A percentile compares a stretch with the other conserved stretches of the same genome.
Conservation (phyloP, 441 rosid genomes). For the Pelargonium citronellum region DNA sequence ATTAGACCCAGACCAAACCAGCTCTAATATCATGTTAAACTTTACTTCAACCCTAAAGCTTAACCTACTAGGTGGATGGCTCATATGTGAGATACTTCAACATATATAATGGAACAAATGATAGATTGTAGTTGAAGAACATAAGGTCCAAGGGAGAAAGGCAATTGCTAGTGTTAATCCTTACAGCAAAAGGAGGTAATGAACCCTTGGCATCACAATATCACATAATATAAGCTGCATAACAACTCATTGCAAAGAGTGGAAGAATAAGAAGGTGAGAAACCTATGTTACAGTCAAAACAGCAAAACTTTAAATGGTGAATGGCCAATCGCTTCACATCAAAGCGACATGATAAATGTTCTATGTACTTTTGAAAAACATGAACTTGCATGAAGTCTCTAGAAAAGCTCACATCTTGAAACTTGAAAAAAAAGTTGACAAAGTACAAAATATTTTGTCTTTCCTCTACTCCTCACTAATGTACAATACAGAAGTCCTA, state of each 20-base stretch:
- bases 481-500: neutral
- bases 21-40: too few relatives aligned
- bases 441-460: neutral
- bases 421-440: neutral
- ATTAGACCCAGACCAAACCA: too few relatives aligned
- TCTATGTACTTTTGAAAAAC: neutral
- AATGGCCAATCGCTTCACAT: neutral
- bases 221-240: too few relatives aligned
- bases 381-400: neutral
- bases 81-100: too few relatives aligned
- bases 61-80: too few relatives aligned
- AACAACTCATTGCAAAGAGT: too few relatives aligned
- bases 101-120: neutral
- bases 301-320: neutral
- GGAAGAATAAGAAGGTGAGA: too few relatives aligned
- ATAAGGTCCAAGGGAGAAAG: neutral
- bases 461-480: neutral
- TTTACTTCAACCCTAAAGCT: too few relatives aligned
- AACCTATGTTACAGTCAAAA: too few relatives aligned
- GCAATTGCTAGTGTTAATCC: neutral
- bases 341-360: neutral
- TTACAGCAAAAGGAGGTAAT: too few relatives aligned
- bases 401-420: neutral
- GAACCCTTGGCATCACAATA: too few relatives aligned
- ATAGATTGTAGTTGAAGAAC: neutral